A percentile compares a stretch with the other conserved stretches of the same genome.
These are phyloP conservation scores for Talaromyces adpressus DNA, from an alignment of 495 filamentous ascomycete genomes.

Conservation along the genomic window DNA sequence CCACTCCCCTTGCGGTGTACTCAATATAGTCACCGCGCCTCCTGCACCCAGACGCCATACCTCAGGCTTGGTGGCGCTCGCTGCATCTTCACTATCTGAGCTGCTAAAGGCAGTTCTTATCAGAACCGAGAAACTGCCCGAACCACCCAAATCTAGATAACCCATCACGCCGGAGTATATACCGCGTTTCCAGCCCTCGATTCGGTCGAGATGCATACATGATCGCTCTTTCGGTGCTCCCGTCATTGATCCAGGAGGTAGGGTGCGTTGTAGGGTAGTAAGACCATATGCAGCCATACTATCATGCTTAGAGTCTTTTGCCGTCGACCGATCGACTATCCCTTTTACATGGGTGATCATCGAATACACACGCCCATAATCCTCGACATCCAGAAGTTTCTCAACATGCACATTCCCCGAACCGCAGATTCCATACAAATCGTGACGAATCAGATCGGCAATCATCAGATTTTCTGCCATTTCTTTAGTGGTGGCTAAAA, in stretches of 20 bases:
- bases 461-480: slow-evolving; percentile 98
- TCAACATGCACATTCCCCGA: slow-evolving; percentile 56
- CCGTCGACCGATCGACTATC: slow-evolving; percentile 34
- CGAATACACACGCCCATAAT: slow-evolving; percentile 82
- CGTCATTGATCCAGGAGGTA: slow-evolving; percentile 93
- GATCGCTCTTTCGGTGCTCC: slow-evolving; percentile 88
- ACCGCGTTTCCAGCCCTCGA: slow-evolving; percentile 63
- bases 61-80: slow-evolving; percentile 22
- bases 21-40: slow-evolving; percentile 78
- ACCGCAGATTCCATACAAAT: slow-evolving; percentile 75
- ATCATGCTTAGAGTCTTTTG: slow-evolving; percentile 24
- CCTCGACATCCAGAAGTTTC: slow-evolving; percentile 77
- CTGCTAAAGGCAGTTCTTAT: slow-evolving; percentile 69
- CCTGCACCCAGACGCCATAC: slow-evolving; percentile 83
- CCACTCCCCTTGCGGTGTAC: slow-evolving; percentile 69
- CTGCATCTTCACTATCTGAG: slow-evolving; percentile 46
- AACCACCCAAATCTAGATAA: slow-evolving; percentile 78
- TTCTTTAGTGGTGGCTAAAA: slow-evolving; percentile 77
- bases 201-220: slow-evolving; percentile 66
- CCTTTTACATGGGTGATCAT: slow-evolving; percentile 86
- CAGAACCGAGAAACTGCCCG: slow-evolving; percentile 80
- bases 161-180: slow-evolving; percentile 87
- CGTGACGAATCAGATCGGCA: slow-evolving; percentile 87
- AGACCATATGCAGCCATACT: slow-evolving; percentile 51
- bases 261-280: slow-evolving; percentile 65